Evolutionary conservation across 257 asterid genomes (phyloP), one percentile per base, ranked within the genome.

Genomic region (Phtheirospermum japonicum): DNA sequence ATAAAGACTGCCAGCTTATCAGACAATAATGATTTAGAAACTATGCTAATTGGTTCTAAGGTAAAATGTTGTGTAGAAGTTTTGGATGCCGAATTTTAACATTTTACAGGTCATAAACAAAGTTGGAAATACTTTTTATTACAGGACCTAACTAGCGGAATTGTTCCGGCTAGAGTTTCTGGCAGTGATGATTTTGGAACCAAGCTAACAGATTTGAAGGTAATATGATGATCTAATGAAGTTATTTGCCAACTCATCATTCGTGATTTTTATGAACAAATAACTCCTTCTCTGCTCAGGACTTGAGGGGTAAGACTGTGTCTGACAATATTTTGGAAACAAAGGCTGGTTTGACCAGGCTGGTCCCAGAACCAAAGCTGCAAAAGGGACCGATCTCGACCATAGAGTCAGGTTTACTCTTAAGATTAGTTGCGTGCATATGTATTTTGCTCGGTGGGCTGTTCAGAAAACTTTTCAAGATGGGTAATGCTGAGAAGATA

Each of bases 11-110:
- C 79, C 58, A 61, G 81, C 73, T 80, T 75, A 57, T 75, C 90
- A 14, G 89, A 76, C 50, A 68, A 75, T 64, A 83, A 84, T 64
- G 85, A 84, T 74, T 69, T 80, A 18, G 90, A 86, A 71, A 70
- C 79, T 65, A 81, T 71, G 77, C 72, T 76, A 65, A 66, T 74
- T 78, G 77, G 72, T 63, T 57, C 68, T 16, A 74, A 65, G 86
- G 98, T 88, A 82, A 79, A 45, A 53, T 43, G 60, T 45, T 23
- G 28, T 12, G 17, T 7, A 52, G 50, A 34, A 42, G 20, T 30
- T 46, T 20, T 33, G 33, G 31, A 16, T 50, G 69, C 55, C 49
- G 37, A 42, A 13, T 59, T 63, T 46, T 66, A 20, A 50, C 18
- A 49, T 66, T 67, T 54, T 57, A 19, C 62, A 14, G 31, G 58